Evolutionary conservation across 2,329 filamentous ascomycete species (phyloP).

Genomic region (Thyridium curvatum): DNA sequence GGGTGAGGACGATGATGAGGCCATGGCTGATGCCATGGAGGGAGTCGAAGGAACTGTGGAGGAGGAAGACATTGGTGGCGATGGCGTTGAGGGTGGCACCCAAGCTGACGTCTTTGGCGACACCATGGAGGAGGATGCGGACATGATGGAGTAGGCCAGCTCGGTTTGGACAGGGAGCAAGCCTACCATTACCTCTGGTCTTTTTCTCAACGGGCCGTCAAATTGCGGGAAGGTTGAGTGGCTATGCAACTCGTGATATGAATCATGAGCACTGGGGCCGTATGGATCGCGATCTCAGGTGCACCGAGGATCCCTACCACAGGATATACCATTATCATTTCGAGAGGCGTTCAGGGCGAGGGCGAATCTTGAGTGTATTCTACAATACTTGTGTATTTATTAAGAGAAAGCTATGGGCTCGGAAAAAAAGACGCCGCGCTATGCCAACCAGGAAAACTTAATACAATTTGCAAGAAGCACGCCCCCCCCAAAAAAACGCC

Average conservation of each 20-base stretch:
- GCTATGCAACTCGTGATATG: too few relatives aligned
- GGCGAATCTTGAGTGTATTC: background rate
- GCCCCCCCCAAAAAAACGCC: background rate
- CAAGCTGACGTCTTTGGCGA: slow-evolving; percentile 41
- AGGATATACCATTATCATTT: background rate
- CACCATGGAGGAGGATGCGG: slow-evolving; percentile 24
- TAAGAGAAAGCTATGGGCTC: background rate
- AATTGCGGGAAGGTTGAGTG: background rate
- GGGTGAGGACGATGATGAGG: slow-evolving; percentile 33
- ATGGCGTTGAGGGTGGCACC: slow-evolving; percentile 45
- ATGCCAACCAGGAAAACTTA: slow-evolving; percentile 3
- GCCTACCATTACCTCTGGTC: too few relatives aligned
- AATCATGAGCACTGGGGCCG: too few relatives aligned
- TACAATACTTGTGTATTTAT: background rate
- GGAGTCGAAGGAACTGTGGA: slow-evolving; percentile 36
- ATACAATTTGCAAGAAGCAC: too few relatives aligned
- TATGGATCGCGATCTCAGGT: too few relatives aligned
- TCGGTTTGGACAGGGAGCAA: too few relatives aligned
- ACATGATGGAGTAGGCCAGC: slow-evolving; percentile 23
- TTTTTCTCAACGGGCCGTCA: too few relatives aligned
- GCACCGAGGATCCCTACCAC: too few relatives aligned
- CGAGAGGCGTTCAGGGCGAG: background rate
- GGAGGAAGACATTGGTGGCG: slow-evolving; percentile 47
- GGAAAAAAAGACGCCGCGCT: slow-evolving; percentile 11
- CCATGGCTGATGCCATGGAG: slow-evolving; percentile 41